Evolutionary conservation across 2,329 filamentous ascomycete genomes (phyloP).

Genomic region (Trematosphaeria pertusa): DNA sequence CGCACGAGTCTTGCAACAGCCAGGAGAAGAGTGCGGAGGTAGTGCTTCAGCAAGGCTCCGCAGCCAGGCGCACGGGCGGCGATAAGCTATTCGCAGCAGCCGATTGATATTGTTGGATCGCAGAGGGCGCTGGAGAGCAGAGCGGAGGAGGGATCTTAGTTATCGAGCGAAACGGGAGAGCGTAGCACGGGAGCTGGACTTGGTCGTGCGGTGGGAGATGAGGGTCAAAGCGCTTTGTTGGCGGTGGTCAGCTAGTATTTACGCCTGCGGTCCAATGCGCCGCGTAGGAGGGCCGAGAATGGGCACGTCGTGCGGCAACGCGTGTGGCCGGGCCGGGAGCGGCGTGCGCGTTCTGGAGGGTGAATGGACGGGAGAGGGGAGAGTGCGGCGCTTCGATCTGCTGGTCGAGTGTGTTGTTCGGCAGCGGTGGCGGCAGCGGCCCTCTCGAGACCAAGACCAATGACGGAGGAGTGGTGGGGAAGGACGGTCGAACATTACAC

Average conservation of each 20-base stretch:
- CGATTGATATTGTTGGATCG: background rate
- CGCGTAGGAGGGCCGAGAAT: slow-evolving; percentile 23
- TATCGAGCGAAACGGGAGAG: slow-evolving; percentile 2
- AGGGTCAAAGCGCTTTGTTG: slow-evolving; percentile 41
- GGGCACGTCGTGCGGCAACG: slow-evolving; percentile 26
- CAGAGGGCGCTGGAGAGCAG: no score
- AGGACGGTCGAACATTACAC: slow-evolving; percentile 25
- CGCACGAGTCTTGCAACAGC: slow-evolving; percentile 5
- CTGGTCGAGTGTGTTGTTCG: slow-evolving; percentile 33
- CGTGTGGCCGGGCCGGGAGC: slow-evolving; percentile 18
- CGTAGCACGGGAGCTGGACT: slow-evolving; percentile 16
- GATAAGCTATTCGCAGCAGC: background rate
- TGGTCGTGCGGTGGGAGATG: slow-evolving; percentile 29
- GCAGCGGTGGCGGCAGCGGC: slow-evolving; percentile 15
- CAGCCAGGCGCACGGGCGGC: slow-evolving; percentile 8
- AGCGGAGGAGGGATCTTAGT: slow-evolving; percentile 1
- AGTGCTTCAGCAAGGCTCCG: slow-evolving; percentile 24
- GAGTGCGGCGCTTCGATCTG: no score
- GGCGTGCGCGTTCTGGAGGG: slow-evolving; percentile 24
- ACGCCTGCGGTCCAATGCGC: slow-evolving; percentile 30
- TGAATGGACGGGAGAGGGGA: slow-evolving; percentile 29
- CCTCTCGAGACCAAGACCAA: slow-evolving; percentile 26
- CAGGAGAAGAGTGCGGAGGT: slow-evolving; percentile 16
- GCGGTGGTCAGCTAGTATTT: slow-evolving; percentile 21
- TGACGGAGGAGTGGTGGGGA: slow-evolving; percentile 34